Percentiles rank a stretch among this genome's conserved stretches.
Conservation (phyloP, 1,284 basidiomycete species). For the Pisolithus thermaeus region DNA sequence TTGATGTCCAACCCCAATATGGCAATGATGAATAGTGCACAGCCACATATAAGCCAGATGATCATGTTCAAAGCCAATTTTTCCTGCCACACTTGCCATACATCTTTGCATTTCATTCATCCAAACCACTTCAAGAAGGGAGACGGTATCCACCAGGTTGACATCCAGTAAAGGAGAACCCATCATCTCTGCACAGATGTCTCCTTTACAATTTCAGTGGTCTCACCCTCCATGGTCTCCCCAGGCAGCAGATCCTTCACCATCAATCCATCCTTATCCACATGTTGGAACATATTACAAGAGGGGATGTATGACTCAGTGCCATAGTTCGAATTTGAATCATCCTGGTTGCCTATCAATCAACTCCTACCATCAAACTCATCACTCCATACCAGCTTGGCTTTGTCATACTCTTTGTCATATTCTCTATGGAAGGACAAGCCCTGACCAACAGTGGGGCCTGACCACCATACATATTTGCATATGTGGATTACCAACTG, state of each 20-base stretch:
- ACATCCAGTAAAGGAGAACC: conserved; percentile 84
- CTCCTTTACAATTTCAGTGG: conserved; percentile 82
- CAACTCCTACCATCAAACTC: conserved; percentile 72
- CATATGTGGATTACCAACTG: conserved; percentile 36
- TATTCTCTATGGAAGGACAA: conserved; percentile 73
- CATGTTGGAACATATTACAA: conserved; percentile 88
- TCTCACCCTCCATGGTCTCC: conserved; percentile 80
- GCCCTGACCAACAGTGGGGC: conserved; percentile 76
- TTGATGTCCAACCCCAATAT: conserved; percentile 74
- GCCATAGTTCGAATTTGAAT: conserved; percentile 73
- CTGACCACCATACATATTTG: conserved; percentile 45
- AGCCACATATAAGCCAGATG: conserved; percentile 91
- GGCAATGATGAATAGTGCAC: conserved; percentile 90
- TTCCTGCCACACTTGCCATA: conserved; percentile 96
- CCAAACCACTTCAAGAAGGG: conserved; percentile 67
- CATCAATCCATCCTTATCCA: conserved; percentile 62
- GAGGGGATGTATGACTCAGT: conserved; percentile 92
- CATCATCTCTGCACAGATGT: conserved; percentile 77
- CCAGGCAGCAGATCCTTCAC: conserved; percentile 80
- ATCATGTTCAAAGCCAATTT: conserved; percentile 94
- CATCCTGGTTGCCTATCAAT: conserved; percentile 70
- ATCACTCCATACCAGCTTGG: conserved; percentile 70
- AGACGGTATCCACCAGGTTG: conserved; percentile 90
- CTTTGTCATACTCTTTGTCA: conserved; percentile 76
- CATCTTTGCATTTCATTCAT: conserved; percentile 90